These are phyloP conservation scores for Blastobotrys attinorum DNA, from an alignment of 805 yeast species.

Conservation along the genomic window DNA sequence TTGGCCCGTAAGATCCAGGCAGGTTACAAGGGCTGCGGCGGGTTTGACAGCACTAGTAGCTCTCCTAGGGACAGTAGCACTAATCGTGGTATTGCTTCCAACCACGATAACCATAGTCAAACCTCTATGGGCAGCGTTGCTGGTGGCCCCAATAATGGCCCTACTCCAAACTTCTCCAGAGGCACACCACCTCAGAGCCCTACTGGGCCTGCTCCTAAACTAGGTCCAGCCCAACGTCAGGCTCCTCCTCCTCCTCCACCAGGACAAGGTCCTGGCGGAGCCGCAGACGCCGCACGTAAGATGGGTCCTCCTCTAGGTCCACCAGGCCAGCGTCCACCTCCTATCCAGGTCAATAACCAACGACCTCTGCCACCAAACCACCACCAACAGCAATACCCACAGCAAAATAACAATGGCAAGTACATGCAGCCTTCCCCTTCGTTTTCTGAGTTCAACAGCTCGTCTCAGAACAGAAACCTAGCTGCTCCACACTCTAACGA, in stretches of 20 bases:
- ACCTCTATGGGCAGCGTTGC: not conserved
- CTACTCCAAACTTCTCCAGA: not conserved
- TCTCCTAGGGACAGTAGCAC: not conserved
- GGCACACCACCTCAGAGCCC: slow-evolving; percentile 12
- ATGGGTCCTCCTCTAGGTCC: not conserved
- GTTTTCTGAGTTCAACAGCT: too few relatives aligned
- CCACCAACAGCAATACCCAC: too few relatives aligned
- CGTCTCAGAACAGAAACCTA: too few relatives aligned
- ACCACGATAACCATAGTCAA: not conserved
- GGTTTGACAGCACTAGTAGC: not conserved
- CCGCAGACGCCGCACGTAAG: too few relatives aligned
- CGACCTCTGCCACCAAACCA: too few relatives aligned
- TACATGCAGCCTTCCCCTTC: not conserved
- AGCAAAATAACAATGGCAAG: not conserved
- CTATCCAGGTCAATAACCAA: not conserved
- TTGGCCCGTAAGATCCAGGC: slow-evolving; percentile 43
- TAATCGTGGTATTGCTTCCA: too few relatives aligned
- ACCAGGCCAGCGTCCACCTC: not conserved
- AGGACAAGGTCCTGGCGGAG: too few relatives aligned
- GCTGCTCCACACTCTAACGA: too few relatives aligned
- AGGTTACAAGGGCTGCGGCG: slow-evolving; percentile 39
- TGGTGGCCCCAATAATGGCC: not conserved
- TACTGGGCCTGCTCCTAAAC: slow-evolving; percentile 8
- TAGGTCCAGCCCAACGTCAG: not conserved
- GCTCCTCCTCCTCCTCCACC: slow-evolving; percentile 1